Conservation (phyloP, 1,284 basidiomycete species). For the Blastosporella zonata region DNA sequence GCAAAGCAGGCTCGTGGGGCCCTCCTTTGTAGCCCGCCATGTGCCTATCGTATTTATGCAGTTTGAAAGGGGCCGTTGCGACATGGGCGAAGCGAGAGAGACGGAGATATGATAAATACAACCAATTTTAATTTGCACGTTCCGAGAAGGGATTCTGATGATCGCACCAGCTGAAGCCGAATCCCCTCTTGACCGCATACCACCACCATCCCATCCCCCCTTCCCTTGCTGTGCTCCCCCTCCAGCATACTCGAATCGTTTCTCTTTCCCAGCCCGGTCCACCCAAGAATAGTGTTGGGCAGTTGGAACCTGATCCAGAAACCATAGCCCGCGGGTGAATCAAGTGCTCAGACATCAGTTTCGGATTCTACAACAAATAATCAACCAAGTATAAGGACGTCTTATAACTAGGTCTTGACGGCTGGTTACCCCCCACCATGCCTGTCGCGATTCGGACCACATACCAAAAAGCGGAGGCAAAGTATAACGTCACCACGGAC, state of each 20-base stretch:
- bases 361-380: conserved; percentile 16
- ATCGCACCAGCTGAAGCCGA: conserved; percentile 20
- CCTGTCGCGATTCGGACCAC: conserved; percentile 38
- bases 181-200: conserved; percentile 20
- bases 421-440: conserved; percentile 27
- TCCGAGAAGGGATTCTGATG: conserved; percentile 19
- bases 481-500: conserved; percentile 77
- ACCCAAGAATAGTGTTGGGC: not conserved
- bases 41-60: not conserved
- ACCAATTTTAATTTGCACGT: conserved; percentile 18
- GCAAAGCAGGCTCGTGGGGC: not conserved
- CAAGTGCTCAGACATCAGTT: conserved; percentile 22
- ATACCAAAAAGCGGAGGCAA: conserved; percentile 55
- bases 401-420: conserved; percentile 13
- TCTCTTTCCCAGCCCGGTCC: not conserved
- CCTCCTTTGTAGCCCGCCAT: not conserved
- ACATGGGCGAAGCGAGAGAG: conserved; percentile 14
- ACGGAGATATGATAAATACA: conserved; percentile 23
- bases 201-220: conserved; percentile 17
- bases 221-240: conserved; percentile 1
- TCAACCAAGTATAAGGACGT: conserved; percentile 15
- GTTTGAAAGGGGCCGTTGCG: not conserved
- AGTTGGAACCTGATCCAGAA: conserved; percentile 12
- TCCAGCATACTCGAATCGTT: not conserved
- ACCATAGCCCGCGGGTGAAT: conserved; percentile 19